phyloP scores from a whole-genome alignment of 352 stramenopile species.

The Globisporangium cystogenes region DNA sequence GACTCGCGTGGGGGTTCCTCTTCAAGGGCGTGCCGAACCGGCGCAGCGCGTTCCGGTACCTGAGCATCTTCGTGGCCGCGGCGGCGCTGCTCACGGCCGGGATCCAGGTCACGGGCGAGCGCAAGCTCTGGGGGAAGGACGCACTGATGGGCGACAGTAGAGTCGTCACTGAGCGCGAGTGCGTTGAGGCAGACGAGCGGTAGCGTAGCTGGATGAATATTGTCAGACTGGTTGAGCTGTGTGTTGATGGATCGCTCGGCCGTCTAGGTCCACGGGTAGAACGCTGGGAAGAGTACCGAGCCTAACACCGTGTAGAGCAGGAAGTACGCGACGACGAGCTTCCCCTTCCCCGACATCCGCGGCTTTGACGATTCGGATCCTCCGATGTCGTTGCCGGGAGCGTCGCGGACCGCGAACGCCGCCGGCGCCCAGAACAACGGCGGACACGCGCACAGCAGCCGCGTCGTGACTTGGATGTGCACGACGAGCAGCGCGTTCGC shows the following conservation, averaged over 20 bases:
- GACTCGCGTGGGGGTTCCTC: no score
- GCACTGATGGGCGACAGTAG: constrained; percentile 15
- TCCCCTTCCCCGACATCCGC: constrained; percentile 17
- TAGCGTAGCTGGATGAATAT: no score
- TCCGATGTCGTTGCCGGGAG: not conserved
- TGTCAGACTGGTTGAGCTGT: no score
- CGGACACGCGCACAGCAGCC: constrained; percentile 68
- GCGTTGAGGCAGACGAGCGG: constrained; percentile 4
- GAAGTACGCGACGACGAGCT: constrained; percentile 56
- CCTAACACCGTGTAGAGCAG: constrained; percentile 66
- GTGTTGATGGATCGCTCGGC: no score
- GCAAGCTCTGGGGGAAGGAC: constrained; percentile 21
- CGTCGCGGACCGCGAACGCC: constrained; percentile 10
- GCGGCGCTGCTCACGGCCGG: constrained; percentile 44
- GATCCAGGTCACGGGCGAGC: constrained; percentile 20
- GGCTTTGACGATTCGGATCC: not conserved
- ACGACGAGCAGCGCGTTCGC: constrained; percentile 74
- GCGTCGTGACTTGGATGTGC: constrained; percentile 86
- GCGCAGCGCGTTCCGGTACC: constrained; percentile 20
- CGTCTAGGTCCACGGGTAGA: constrained; percentile 78
- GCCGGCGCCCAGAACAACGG: constrained; percentile 77
- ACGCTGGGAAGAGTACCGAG: constrained; percentile 62
- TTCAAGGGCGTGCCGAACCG: constrained; percentile 27
- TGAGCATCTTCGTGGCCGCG: constrained; percentile 24
- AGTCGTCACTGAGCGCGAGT: constrained; percentile 10